These are phyloP conservation scores for Apiospora rasikravindrae DNA, from an alignment of 2,329 filamentous ascomycete genomes.

Conservation along the genomic window DNA sequence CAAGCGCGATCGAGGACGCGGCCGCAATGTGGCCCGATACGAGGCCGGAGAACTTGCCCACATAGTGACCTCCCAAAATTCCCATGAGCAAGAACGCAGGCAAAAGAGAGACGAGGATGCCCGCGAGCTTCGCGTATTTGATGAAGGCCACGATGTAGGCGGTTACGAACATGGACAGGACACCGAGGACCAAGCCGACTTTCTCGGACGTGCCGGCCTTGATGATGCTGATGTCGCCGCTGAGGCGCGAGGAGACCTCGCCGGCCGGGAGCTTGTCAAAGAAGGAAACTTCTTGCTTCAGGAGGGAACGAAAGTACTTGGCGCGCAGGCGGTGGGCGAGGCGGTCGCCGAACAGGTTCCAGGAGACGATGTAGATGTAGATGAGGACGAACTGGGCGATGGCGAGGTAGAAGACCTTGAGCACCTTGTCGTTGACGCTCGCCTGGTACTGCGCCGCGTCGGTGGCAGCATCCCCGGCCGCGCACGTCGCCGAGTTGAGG, in stretches of 20 bases:
- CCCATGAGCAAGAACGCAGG: conserved; percentile 63
- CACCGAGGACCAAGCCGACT: conserved; percentile 62
- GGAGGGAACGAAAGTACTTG: conserved; percentile 56
- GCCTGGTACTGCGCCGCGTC: conserved; percentile 40
- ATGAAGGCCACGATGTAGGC: conserved; percentile 67
- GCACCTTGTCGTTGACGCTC: conserved; percentile 55
- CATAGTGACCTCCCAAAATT: conserved; percentile 54
- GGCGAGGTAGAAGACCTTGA: conserved; percentile 64
- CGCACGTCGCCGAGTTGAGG: conserved; percentile 63
- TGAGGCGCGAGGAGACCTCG: conserved; percentile 62
- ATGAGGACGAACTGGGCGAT: conserved; percentile 63
- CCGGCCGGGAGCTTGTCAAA: conserved; percentile 63
- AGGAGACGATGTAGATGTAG: conserved; percentile 62
- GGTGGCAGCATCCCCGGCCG: conserved; percentile 33
- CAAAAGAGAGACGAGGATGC: conserved; percentile 60
- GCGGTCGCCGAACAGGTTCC: conserved; percentile 61
- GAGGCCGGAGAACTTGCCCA: conserved; percentile 49
- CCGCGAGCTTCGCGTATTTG: conserved; percentile 61
- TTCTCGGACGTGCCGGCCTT: conserved; percentile 67
- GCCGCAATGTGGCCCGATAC: conserved; percentile 54
- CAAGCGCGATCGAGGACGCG: conserved; percentile 61
- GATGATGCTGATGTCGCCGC: conserved; percentile 63
- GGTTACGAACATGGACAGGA: conserved; percentile 63
- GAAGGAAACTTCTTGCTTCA: conserved; percentile 62
- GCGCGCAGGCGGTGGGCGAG: conserved; percentile 62